A percentile compares a stretch with the other conserved stretches of the same genome.
These are phyloP conservation scores for Ceratorhiza oryzae-sativae DNA, from an alignment of 1,284 basidiomycete species.

Conservation along the genomic window DNA sequence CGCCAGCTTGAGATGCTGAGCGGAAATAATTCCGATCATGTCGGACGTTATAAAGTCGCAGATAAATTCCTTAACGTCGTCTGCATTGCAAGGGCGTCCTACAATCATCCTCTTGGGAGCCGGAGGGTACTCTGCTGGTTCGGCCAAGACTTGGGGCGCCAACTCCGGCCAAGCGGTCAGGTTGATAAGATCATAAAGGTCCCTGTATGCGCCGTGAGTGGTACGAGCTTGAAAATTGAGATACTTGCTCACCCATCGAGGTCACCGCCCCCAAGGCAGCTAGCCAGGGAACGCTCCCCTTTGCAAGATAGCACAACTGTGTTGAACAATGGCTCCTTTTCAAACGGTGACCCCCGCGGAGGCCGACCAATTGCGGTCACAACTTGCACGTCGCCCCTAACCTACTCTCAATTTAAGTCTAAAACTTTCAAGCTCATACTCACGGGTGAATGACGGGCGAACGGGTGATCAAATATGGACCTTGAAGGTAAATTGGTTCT, in stretches of 20 bases:
- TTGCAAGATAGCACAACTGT: constrained; percentile 74
- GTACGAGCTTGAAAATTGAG: background rate
- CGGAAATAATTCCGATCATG: constrained; percentile 62
- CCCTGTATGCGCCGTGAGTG: constrained; percentile 38
- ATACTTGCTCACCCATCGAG: constrained; percentile 66
- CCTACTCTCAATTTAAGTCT: constrained; percentile 3
- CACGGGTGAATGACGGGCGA: constrained; percentile 75
- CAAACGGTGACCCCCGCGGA: constrained; percentile 41
- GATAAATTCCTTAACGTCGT: constrained; percentile 75
- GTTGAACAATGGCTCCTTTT: constrained; percentile 59
- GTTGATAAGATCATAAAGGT: constrained; percentile 50
- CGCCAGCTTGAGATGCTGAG: constrained; percentile 70
- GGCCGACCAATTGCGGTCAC: constrained; percentile 75
- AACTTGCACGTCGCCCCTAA: constrained; percentile 61
- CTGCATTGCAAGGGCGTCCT: constrained; percentile 63
- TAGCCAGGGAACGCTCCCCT: constrained; percentile 68
- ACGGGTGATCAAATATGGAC: constrained; percentile 66
- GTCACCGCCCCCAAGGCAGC: constrained; percentile 74
- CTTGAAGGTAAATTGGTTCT: constrained; percentile 61
- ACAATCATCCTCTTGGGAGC: constrained; percentile 59
- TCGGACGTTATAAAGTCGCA: constrained; percentile 74
- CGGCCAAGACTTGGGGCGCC: constrained; percentile 57
- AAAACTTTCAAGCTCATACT: too few species aligned
- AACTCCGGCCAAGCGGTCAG: constrained; percentile 56
- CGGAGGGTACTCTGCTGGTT: constrained; percentile 62